Evolutionary conservation across 495 filamentous ascomycete genomes (phyloP).

Genomic region (Podospora bellae-mahoneyi): DNA sequence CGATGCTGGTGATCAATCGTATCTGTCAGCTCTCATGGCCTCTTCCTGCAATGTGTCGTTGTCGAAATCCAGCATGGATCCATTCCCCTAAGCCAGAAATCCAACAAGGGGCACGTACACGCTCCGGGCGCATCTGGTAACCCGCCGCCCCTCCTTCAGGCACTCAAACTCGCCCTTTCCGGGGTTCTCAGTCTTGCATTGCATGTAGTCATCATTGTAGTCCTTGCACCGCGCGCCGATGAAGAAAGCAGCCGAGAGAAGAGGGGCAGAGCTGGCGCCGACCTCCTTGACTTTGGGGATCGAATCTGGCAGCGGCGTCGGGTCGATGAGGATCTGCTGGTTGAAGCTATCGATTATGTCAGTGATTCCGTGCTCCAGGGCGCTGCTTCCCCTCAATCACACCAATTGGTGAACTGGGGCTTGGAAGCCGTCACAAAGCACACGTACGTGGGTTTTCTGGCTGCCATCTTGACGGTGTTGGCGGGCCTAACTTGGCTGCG

Average conservation of each 20-base stretch:
- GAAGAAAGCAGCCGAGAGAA: slow-evolving; percentile 91
- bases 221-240: slow-evolving; percentile 91
- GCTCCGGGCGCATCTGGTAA: slow-evolving; percentile 91
- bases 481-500: slow-evolving; percentile 28
- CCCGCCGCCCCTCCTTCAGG: slow-evolving; percentile 90
- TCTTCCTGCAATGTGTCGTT: not conserved
- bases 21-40: not conserved
- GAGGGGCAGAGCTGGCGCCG: slow-evolving; percentile 83
- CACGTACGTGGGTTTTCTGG: slow-evolving; percentile 50
- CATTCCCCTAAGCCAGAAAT: not conserved
- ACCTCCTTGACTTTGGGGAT: slow-evolving; percentile 91
- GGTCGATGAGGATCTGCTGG: slow-evolving; percentile 88
- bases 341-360: slow-evolving; percentile 66
- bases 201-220: slow-evolving; percentile 99
- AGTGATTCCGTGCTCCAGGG: slow-evolving; percentile 25
- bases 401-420: slow-evolving; percentile 24
- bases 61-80: not conserved
- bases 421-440: not conserved
- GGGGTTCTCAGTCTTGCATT: slow-evolving; percentile 89
- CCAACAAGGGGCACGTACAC: slow-evolving; percentile 63
- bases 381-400: not conserved
- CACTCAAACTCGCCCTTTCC: slow-evolving; percentile 91
- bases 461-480: slow-evolving; percentile 45
- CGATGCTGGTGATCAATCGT: slow-evolving; percentile 55
- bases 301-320: slow-evolving; percentile 84